A percentile compares a stretch with the other conserved stretches of the same genome.
These are phyloP conservation scores for Pisolithus microcarpus DNA, from an alignment of 768 basidiomycete genomes.

Conservation along the genomic window DNA sequence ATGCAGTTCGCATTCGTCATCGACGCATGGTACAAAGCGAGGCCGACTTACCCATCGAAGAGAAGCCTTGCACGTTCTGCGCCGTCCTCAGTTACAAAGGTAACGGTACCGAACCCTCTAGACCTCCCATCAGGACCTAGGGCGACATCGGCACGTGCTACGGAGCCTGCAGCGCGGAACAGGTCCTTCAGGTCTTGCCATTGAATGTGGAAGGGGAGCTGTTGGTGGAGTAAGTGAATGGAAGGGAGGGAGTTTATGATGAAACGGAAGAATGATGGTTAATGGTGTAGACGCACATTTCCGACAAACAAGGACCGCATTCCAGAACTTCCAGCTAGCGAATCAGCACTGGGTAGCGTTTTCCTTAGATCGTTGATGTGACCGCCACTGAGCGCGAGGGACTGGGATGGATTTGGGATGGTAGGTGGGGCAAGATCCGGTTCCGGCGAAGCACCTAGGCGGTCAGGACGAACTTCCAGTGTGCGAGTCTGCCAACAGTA, in stretches of 20 bases:
- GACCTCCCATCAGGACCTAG: constrained; percentile 84
- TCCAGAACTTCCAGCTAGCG: constrained; percentile 22
- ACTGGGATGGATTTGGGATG: neutral
- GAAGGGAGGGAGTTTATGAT: neutral
- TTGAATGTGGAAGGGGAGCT: constrained; percentile 91
- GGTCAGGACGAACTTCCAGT: constrained; percentile 87
- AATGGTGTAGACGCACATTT: constrained; percentile 52
- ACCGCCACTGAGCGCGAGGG: constrained; percentile 6
- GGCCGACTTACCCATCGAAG: constrained; percentile 76
- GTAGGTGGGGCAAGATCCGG: constrained; percentile 2
- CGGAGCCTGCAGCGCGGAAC: constrained; percentile 84
- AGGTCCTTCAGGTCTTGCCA: constrained; percentile 99
- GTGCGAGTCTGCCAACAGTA: constrained; percentile 94
- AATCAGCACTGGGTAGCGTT: constrained; percentile 16
- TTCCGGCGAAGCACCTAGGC: constrained; percentile 38
- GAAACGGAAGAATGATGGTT: neutral
- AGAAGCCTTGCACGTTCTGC: constrained; percentile 77
- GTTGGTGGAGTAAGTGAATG: constrained; percentile 11
- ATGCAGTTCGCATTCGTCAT: neutral
- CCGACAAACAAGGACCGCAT: constrained; percentile 75
- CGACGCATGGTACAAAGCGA: neutral
- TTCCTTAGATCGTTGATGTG: constrained; percentile 11
- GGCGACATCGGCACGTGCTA: constrained; percentile 86
- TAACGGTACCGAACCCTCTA: constrained; percentile 88
- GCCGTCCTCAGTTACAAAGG: constrained; percentile 76